These are phyloP conservation scores for Notholithocarpus densiflorus DNA, from an alignment of 306 rosid species.

Conservation along the genomic window DNA sequence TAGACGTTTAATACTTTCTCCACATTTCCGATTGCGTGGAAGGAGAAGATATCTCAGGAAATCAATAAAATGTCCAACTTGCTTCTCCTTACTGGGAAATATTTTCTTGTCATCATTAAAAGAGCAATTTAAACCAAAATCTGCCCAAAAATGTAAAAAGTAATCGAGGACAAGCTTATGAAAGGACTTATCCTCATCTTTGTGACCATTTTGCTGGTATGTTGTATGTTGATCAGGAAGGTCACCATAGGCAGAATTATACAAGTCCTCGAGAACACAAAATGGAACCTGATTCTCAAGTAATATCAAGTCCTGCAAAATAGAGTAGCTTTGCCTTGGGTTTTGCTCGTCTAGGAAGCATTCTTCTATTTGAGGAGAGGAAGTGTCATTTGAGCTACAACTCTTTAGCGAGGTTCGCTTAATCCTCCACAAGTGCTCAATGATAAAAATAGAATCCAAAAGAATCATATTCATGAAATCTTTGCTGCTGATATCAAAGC, in stretches of 20 bases:
- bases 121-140: no score
- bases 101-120: accelerated
- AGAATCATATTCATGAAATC: not conserved
- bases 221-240: no score
- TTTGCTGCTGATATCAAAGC: not conserved
- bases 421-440: slow-evolving; percentile 17
- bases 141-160: not conserved
- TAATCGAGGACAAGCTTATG: not conserved
- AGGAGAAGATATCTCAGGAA: not conserved
- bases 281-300: slow-evolving; percentile 34
- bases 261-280: slow-evolving; percentile 11
- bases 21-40: accelerated
- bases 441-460: slow-evolving; percentile 23
- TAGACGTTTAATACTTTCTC: not conserved
- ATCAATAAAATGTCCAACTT: not conserved
- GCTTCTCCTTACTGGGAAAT: accelerated
- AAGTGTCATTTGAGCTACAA: accelerated
- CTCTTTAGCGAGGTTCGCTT: no score
- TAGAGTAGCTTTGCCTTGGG: slow-evolving; percentile 18
- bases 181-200: not conserved
- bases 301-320: slow-evolving; percentile 16
- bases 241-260: not conserved
- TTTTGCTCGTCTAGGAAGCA: not conserved
- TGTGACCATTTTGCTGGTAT: not conserved
- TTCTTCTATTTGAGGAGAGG: no score